A percentile compares a stretch with the other conserved stretches of the same genome.
Conservation (phyloP, 768 basidiomycete genomes). For the Tricholoma matsutake region DNA sequence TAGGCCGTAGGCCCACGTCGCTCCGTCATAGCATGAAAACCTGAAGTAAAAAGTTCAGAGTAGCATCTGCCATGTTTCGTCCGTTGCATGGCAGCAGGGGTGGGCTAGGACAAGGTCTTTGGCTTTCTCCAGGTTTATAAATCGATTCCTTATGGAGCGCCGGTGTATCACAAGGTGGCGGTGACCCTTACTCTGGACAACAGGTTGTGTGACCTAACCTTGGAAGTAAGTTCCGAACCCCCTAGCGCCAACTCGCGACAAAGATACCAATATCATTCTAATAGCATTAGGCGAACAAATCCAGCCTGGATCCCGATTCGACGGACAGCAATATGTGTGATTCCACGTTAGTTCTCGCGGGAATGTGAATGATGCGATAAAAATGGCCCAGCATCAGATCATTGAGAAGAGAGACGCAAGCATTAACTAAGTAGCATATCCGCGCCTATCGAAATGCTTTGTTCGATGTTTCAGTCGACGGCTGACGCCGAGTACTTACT, state of each 20-base stretch:
- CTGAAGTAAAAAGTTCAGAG: constrained; percentile 48
- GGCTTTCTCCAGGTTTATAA: not conserved
- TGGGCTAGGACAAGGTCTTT: not conserved
- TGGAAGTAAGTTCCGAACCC: not conserved
- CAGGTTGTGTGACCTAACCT: not conserved
- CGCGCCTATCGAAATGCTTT: too few relatives aligned
- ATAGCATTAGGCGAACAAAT: not conserved
- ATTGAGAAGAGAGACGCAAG: not conserved
- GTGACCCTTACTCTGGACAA: constrained; percentile 2
- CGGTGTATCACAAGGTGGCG: constrained; percentile 10
- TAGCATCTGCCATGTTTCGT: constrained; percentile 29
- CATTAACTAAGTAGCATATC: not conserved
- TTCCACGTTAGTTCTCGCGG: not conserved
- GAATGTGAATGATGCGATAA: not conserved
- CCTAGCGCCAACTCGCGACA: too few relatives aligned
- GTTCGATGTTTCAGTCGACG: too few relatives aligned
- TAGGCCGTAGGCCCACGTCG: constrained; percentile 12
- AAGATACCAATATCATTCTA: too few relatives aligned
- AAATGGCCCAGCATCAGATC: not conserved
- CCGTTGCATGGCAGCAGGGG: constrained; percentile 5
- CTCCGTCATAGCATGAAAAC: constrained; percentile 37
- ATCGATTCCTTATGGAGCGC: not conserved
- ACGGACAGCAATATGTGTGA: not conserved
- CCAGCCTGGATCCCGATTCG: too few relatives aligned
- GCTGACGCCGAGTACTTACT: not conserved